Base-by-base conservation (phyloP, 2,329 filamentous ascomycete genomes). In the Seiridium cupressi region DNA sequence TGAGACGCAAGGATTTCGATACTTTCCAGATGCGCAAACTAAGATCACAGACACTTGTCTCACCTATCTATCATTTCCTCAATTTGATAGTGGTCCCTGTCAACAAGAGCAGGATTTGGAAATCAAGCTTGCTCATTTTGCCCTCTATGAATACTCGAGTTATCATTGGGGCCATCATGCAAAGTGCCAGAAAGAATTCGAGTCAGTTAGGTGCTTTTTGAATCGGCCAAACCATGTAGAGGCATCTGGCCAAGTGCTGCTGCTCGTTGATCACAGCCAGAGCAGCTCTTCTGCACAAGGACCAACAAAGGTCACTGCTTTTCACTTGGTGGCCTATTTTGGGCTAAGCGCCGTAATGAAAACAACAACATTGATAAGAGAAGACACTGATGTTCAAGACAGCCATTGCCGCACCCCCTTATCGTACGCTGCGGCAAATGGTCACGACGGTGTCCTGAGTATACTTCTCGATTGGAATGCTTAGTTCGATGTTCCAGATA, bases 1-100 rank as follows among this genome's bases (percentile, higher is more conserved):
- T 51, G 68, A 76, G 44, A 51, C 61, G 26, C 73, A 62, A 3
- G 53, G 59, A 8, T 32, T 11, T 0, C 32, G 51, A 3, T 76
- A 72, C 66, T 73, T 80, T 48, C 68, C 66, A 2, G 42, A 68
- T 54, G 69, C 34, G 4, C 49, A 51, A 5, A 11, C 5, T 13
- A 10, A 51, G 1, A 51, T 36, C 8, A 36, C 49, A 0, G 31
- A 51, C 10, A 67, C 58, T 4, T 79, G 75, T 61, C 40, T 72
- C 3, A 71, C 69, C 0, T 78, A 79, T 57, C 64, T 79, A 3
- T 74, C 69, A 9, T 74, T 76, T 31, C 2, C 49, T 1, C 26
- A 4, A 4, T 62, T 64, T 5, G 51, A 35, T 6, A 55, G 57
- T 3, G 26, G 40, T 3, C 18, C 18, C 18, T 59, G 55, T 40